Evolutionary conservation across 257 asterid genomes (phyloP), one percentile per base, ranked within the genome.

Genomic region (Galeopsis tetrahit): DNA sequence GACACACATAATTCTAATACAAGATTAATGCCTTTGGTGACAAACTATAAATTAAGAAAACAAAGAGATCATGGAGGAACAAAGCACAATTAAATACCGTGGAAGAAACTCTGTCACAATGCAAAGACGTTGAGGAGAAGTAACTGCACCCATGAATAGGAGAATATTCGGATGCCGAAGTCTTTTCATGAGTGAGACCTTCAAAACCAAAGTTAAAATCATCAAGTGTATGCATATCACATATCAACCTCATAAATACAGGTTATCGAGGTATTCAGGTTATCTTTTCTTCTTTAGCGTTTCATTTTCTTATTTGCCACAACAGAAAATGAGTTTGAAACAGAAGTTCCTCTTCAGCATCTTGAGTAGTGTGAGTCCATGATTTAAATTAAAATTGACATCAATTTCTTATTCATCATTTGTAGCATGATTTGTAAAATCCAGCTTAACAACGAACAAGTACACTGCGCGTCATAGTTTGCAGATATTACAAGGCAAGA

Each of bases 41-140:
- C 55, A 49, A 38, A 60, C 48, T 14, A 42, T 17, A n/a, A n/a
- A n/a, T n/a, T n/a, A n/a, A n/a, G n/a, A n/a, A n/a, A n/a, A n/a
- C n/a, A n/a, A n/a, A n/a, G n/a, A n/a, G n/a, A 56, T 38, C 31
- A 57, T 42, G 61, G 43, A 14, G 36, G 35, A 46, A 59, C 7
- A 10, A 56, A 71, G 58, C 11, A 70, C 56, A n/a, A n/a, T n/a
- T n/a, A 74, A 66, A 70, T 77, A 89, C 99, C 99, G 96, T 57
- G 99, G 97, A 81, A 94, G 97, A 84, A 91, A 94, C 90, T 94
- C 99, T 13, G 97, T 94, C 28, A 94, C 97, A 82, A 94, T 94
- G 79, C 99, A 85, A 76, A 94, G 96, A 60, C 88, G 96, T 66
- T 94, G 81, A 53, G 93, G 93, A 42, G 96, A 94, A 76, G 96